Evolutionary conservation across 2,329 filamentous ascomycete species (phyloP).

Genomic region (Paramyrothecium roridum): DNA sequence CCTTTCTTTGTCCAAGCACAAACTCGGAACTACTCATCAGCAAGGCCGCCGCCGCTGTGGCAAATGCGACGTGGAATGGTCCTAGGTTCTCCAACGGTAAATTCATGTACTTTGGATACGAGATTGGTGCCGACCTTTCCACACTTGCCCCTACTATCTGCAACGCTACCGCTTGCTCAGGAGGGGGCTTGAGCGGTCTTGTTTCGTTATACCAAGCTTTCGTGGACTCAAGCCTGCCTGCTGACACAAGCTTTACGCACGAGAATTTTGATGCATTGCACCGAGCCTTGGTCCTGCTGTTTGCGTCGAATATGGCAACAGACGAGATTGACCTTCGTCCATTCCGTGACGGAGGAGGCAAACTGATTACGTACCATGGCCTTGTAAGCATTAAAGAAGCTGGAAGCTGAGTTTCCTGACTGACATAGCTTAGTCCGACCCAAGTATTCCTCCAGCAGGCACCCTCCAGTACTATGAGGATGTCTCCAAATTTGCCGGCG

Average conservation of each 20-base stretch:
- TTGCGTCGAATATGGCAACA: slow-evolving; percentile 12
- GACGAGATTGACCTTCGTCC: slow-evolving; percentile 20
- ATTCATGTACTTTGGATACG: neutral
- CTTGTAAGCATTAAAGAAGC: slow-evolving; percentile 4
- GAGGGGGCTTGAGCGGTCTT: neutral
- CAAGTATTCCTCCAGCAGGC: neutral
- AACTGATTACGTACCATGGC: slow-evolving; percentile 39
- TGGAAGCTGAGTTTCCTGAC: neutral
- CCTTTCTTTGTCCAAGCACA: neutral
- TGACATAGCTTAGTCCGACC: neutral
- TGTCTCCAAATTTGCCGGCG: neutral
- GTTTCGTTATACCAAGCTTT: neutral
- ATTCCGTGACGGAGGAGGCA: slow-evolving; percentile 30
- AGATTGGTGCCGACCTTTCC: slow-evolving; percentile 1
- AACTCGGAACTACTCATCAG: neutral
- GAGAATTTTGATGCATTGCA: neutral
- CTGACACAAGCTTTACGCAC: neutral
- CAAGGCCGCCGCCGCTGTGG: neutral
- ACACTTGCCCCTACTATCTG: neutral
- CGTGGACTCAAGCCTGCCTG: neutral
- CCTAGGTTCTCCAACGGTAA: neutral
- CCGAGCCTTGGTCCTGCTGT: neutral
- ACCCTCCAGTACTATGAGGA: neutral
- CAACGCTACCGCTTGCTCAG: too few relatives aligned
- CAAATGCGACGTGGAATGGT: neutral